phyloP scores from a whole-genome alignment of 257 asterid species.

The Haberlea rhodopensis region DNA sequence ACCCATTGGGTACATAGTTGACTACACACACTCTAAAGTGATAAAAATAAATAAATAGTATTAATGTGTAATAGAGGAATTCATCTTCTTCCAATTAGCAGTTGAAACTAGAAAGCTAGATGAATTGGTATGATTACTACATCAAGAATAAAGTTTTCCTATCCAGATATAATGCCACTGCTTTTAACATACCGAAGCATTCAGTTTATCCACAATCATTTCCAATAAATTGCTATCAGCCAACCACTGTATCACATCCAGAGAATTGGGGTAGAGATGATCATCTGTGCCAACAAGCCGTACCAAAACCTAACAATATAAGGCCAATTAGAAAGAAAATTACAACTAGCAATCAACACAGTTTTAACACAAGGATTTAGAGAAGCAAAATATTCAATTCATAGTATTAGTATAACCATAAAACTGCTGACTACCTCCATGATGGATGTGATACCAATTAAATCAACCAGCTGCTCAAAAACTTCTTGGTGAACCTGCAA shows the following conservation, averaged over 20 bases:
- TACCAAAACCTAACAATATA: slow-evolving; percentile 70
- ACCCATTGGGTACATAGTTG: background rate
- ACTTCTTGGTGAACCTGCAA: slow-evolving; percentile 85
- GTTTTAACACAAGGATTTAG: background rate
- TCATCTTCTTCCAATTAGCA: slow-evolving; percentile 5
- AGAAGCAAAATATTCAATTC: slow-evolving; percentile 8
- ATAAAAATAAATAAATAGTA: background rate
- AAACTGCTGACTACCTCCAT: slow-evolving; percentile 71
- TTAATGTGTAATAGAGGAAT: background rate
- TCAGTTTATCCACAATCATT: slow-evolving; percentile 93
- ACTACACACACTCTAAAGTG: background rate
- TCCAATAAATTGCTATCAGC: slow-evolving; percentile 89
- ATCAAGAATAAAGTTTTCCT: slow-evolving; percentile 7
- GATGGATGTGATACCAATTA: slow-evolving; percentile 95
- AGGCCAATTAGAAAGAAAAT: slow-evolving; percentile 30
- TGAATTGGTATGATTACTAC: slow-evolving; percentile 3
- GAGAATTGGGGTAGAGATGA: slow-evolving; percentile 73
- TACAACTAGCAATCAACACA: slow-evolving; percentile 15
- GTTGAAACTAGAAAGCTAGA: slow-evolving; percentile 18
- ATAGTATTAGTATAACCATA: slow-evolving; percentile 19
- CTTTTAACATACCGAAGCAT: slow-evolving; percentile 53
- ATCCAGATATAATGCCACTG: slow-evolving; percentile 8
- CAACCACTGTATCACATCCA: slow-evolving; percentile 96
- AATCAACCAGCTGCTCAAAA: slow-evolving; percentile 83
- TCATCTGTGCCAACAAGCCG: slow-evolving; percentile 93